Conservation (phyloP, 805 yeast species). For the Groenewaldozyma salmanticensis region DNA sequence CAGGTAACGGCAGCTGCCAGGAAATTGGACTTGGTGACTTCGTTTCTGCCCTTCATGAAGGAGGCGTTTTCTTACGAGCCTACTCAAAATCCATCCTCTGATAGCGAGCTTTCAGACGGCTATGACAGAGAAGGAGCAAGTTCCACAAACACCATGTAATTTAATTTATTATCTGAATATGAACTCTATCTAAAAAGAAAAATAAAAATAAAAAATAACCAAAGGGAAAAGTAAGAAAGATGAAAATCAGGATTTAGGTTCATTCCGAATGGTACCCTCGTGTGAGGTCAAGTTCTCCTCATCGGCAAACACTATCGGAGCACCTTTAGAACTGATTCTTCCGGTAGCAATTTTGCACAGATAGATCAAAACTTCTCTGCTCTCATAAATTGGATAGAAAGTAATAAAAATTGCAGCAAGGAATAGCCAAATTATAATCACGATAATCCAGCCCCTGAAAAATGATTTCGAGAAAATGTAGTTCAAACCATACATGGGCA, state of each 20-base stretch:
- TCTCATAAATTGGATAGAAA: slow-evolving; percentile 6
- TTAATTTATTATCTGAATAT: too few relatives aligned
- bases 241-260: too few relatives aligned
- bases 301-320: slow-evolving; percentile 4
- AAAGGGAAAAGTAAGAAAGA: too few relatives aligned
- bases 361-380: slow-evolving; percentile 4
- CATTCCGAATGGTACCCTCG: too few relatives aligned
- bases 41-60: slow-evolving; percentile 3
- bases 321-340: slow-evolving; percentile 7
- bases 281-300: not conserved
- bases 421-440: slow-evolving; percentile 6
- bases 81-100: not conserved
- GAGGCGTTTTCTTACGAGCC: slow-evolving; percentile 1
- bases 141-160: too few relatives aligned
- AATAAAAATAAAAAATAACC: too few relatives aligned
- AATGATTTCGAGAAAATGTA: slow-evolving; percentile 60
- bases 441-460: slow-evolving; percentile 70
- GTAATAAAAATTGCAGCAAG: slow-evolving; percentile 6
- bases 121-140: slow-evolving; percentile 1
- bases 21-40: slow-evolving; percentile 2
- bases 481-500: slow-evolving; percentile 65
- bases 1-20: slow-evolving; percentile 1
- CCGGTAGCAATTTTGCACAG: slow-evolving; percentile 7
- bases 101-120: slow-evolving; percentile 5
- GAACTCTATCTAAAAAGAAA: too few relatives aligned